phyloP scores from a whole-genome alignment of 1,284 basidiomycete species.

The Cutaneotrichosporon sp. region DNA sequence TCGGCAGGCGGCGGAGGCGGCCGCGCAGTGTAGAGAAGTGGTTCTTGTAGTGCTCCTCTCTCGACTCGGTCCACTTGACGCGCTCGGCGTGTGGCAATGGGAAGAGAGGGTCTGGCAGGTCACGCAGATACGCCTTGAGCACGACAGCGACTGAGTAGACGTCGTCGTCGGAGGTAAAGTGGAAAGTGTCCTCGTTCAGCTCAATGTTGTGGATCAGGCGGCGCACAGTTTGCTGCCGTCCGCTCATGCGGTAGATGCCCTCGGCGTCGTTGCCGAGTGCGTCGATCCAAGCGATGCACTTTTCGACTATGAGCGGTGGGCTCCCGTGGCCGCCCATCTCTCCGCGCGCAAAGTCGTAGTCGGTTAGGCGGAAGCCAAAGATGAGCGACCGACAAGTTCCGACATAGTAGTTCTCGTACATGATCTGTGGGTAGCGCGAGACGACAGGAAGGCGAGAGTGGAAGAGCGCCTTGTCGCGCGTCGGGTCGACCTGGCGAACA shows the following conservation, averaged over 20 bases:
- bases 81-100: conserved; percentile 78
- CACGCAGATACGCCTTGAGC: conserved; percentile 82
- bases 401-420: conserved; percentile 56
- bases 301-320: conserved; percentile 76
- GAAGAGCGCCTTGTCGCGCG: conserved; percentile 59
- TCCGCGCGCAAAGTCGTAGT: conserved; percentile 83
- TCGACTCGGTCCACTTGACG: conserved; percentile 73
- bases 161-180: conserved; percentile 76
- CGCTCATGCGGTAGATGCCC: conserved; percentile 64
- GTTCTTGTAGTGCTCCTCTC: conserved; percentile 68
- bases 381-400: conserved; percentile 78
- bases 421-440: conserved; percentile 27
- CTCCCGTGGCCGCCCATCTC: conserved; percentile 62
- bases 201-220: conserved; percentile 86
- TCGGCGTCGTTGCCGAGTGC: conserved; percentile 71
- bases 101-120: conserved; percentile 91
- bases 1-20: conserved; percentile 77
- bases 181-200: conserved; percentile 79
- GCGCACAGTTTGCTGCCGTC: conserved; percentile 72
- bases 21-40: conserved; percentile 71
- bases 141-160: conserved; percentile 85
- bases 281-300: conserved; percentile 84
- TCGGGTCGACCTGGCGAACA: conserved; percentile 66
- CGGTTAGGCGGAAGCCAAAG: conserved; percentile 86
- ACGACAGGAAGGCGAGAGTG: conserved; percentile 15